Conservation (phyloP, 2,329 filamentous ascomycete species). For the Sporothrix inflata region DNA sequence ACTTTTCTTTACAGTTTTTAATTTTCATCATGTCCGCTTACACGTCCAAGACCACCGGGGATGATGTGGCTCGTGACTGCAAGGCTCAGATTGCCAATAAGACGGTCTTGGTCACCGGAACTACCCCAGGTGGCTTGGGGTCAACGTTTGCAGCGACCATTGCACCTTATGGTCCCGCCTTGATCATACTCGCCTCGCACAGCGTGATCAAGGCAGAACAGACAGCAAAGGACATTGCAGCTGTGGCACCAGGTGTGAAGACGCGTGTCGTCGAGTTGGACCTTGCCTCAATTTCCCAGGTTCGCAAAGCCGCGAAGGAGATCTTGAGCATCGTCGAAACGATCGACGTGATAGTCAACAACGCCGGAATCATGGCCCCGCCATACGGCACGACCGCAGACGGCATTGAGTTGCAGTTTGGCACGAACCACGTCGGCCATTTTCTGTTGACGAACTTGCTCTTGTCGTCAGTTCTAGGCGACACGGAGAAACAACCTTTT, state of each 20-base stretch:
- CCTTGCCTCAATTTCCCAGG: slow-evolving; percentile 43
- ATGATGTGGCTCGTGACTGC: slow-evolving; percentile 25
- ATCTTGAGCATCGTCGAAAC: slow-evolving; percentile 40
- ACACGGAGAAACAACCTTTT: slow-evolving; percentile 26
- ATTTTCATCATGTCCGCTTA: slow-evolving; percentile 5
- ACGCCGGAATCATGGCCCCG: slow-evolving; percentile 48
- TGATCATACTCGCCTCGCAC: slow-evolving; percentile 34
- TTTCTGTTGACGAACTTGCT: slow-evolving; percentile 55
- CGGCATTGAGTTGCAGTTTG: slow-evolving; percentile 50
- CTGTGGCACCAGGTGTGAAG: slow-evolving; percentile 38
- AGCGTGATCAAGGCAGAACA: slow-evolving; percentile 37
- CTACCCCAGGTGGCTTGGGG: slow-evolving; percentile 31
- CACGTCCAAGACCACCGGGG: slow-evolving; percentile 24
- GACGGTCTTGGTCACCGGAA: slow-evolving; percentile 34
- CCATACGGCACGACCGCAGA: slow-evolving; percentile 44
- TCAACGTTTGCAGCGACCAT: slow-evolving; percentile 31
- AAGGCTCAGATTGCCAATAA: slow-evolving; percentile 21
- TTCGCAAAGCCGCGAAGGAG: slow-evolving; percentile 43
- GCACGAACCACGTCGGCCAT: slow-evolving; percentile 54
- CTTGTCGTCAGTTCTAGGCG: slow-evolving; percentile 40
- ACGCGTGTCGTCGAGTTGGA: slow-evolving; percentile 44
- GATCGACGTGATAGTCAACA: slow-evolving; percentile 51
- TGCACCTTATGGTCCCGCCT: slow-evolving; percentile 29
- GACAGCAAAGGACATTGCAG: slow-evolving; percentile 42
- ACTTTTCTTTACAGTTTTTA: not conserved